Evolutionary conservation across 257 asterid species (phyloP).

Genomic region (Eustoma russellianum): DNA sequence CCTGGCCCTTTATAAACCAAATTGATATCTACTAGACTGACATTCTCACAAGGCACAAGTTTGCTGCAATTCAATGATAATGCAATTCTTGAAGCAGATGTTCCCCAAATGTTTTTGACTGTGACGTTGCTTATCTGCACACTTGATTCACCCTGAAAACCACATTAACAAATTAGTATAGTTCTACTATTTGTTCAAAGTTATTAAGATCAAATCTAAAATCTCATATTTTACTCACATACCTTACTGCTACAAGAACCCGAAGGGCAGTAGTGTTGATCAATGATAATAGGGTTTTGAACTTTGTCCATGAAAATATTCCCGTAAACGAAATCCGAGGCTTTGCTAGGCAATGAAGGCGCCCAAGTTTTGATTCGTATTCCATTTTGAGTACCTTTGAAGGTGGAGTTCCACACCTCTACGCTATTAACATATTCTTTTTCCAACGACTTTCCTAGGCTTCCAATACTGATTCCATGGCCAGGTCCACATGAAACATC

Average conservation of each 20-base stretch:
- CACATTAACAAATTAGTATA: neutral
- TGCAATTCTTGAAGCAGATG: slow-evolving; percentile 39
- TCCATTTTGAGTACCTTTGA: slow-evolving; percentile 42
- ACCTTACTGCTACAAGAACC: slow-evolving; percentile 25
- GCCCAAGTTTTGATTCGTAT: slow-evolving; percentile 70
- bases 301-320: slow-evolving; percentile 38
- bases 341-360: slow-evolving; percentile 27
- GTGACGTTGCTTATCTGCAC: slow-evolving; percentile 53
- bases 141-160: slow-evolving; percentile 16
- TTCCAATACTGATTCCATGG: slow-evolving; percentile 68
- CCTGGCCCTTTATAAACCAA: slow-evolving; percentile 33
- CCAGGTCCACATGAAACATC: slow-evolving; percentile 59
- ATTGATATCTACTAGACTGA: slow-evolving; percentile 34
- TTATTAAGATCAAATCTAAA: too few relatives aligned
- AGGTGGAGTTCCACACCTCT: slow-evolving; percentile 30
- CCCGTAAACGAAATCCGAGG: slow-evolving; percentile 32
- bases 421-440: slow-evolving; percentile 28
- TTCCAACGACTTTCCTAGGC: slow-evolving; percentile 34
- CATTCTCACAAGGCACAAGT: slow-evolving; percentile 38
- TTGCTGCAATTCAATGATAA: slow-evolving; percentile 37
- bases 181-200: too few relatives aligned
- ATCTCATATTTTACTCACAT: too few relatives aligned
- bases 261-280: slow-evolving; percentile 53
- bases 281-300: slow-evolving; percentile 53
- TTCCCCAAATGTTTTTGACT: slow-evolving; percentile 48